A percentile compares a stretch with the other conserved stretches of the same genome.
These are phyloP conservation scores for Elsinoe batatas DNA, from an alignment of 2,329 filamentous ascomycete genomes.

Conservation along the genomic window DNA sequence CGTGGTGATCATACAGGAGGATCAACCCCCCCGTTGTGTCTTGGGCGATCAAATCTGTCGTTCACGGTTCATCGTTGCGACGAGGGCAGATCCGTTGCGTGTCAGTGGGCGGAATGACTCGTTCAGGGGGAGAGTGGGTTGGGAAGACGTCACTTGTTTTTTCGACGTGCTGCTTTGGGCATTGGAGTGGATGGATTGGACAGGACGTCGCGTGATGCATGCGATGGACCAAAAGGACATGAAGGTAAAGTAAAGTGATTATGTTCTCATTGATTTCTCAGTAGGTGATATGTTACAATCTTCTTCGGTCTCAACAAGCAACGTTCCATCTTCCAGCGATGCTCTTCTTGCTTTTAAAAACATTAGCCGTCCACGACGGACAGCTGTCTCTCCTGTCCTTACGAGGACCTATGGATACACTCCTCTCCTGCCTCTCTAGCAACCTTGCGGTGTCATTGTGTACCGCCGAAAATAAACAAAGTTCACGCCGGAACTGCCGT, in stretches of 20 bases:
- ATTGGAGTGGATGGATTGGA: too few relatives aligned
- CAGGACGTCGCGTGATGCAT: not conserved
- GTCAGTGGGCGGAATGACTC: too few relatives aligned
- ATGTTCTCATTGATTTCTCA: constrained; percentile 4
- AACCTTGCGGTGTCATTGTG: too few relatives aligned
- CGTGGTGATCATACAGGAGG: too few relatives aligned
- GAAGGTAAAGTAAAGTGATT: not conserved
- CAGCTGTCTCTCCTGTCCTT: not conserved
- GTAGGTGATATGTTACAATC: not conserved
- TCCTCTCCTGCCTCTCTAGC: not conserved
- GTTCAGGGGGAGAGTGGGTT: too few relatives aligned
- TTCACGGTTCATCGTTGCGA: too few relatives aligned
- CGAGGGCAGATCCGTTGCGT: too few relatives aligned
- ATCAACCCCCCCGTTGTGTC: too few relatives aligned
- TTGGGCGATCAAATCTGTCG: too few relatives aligned
- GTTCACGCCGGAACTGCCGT: constrained; percentile 5
- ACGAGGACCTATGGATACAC: not conserved
- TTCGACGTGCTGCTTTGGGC: too few relatives aligned
- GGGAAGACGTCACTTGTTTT: too few relatives aligned
- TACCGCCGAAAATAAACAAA: not conserved
- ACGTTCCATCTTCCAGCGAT: not conserved
- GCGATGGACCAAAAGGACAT: not conserved
- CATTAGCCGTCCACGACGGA: not conserved
- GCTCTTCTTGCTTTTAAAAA: not conserved
- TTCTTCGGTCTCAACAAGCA: not conserved